Conservation (phyloP, 1,284 basidiomycete species). For the Wallemia hederae region DNA sequence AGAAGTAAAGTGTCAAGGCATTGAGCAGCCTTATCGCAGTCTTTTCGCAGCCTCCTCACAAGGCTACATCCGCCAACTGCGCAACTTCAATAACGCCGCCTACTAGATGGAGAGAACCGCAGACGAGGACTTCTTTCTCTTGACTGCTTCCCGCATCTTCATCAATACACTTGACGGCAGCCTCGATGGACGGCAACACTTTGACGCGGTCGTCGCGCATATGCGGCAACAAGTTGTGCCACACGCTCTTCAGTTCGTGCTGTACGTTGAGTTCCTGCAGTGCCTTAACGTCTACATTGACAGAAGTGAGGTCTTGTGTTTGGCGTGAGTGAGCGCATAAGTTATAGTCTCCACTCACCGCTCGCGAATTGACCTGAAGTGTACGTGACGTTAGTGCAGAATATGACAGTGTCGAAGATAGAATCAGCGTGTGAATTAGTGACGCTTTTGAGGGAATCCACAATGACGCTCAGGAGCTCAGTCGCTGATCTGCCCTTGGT, state of each 20-base stretch:
- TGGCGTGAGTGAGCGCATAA: slow-evolving; percentile 5
- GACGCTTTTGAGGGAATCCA: slow-evolving; percentile 19
- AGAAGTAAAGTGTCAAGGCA: too few relatives aligned
- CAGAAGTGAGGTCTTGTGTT: slow-evolving; percentile 37
- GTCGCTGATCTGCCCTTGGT: slow-evolving; percentile 61
- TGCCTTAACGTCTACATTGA: slow-evolving; percentile 32
- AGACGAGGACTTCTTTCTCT: slow-evolving; percentile 40
- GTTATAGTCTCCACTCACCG: slow-evolving; percentile 23
- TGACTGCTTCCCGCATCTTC: slow-evolving; percentile 10
- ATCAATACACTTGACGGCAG: slow-evolving; percentile 32
- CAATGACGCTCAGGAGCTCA: slow-evolving; percentile 35
- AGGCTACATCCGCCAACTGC: slow-evolving; percentile 28
- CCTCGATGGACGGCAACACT: slow-evolving; percentile 62
- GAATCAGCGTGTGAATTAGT: slow-evolving; percentile 13
- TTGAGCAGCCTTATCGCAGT: neutral
- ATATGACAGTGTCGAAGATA: slow-evolving; percentile 62
- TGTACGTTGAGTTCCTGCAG: slow-evolving; percentile 41
- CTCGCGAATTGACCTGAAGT: slow-evolving; percentile 63
- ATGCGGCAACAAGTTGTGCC: slow-evolving; percentile 31
- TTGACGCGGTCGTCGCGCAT: slow-evolving; percentile 34
- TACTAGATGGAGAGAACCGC: slow-evolving; percentile 78
- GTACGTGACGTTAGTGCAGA: slow-evolving; percentile 91
- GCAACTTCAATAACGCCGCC: slow-evolving; percentile 83
- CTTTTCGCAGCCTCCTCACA: too few relatives aligned
- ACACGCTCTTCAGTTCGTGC: slow-evolving; percentile 40